Base-by-base conservation (phyloP, 1,284 basidiomycete genomes). In the Moesziomyces sp. region DNA sequence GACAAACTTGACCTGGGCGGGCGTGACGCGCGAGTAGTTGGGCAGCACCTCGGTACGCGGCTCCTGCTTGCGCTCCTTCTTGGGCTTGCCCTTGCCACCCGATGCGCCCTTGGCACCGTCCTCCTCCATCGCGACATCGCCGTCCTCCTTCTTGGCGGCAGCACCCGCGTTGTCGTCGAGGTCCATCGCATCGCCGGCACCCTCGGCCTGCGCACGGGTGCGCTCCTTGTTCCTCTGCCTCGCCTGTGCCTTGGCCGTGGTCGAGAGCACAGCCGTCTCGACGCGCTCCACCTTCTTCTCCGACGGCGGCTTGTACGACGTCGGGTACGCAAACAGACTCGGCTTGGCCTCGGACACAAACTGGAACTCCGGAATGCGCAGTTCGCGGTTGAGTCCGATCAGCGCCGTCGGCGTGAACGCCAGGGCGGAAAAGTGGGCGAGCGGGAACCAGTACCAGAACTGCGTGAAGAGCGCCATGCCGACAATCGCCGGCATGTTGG, bases 1-100 rank as follows among this genome's bases (percentile, higher is more conserved):
- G 80, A 99, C 89, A 85, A 92, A 90, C 21, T 90, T 87, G 35
- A 97, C 87, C 85, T 99, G 97, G 0, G 91, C 89, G 18, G 96
- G 93, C 0, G 92, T 94, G 19, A 98, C 93, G 53, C 97, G 91
- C 14, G 94, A 92, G 82, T 97, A 91, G 87, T 99, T 99, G 30
- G 89, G 86, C 18, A 95, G 86, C 61, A 87, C 88, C 85, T 96
- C 93, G 14, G 88, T 92, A 2, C 88, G 86, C 0, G 93, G 90
- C 81, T 98, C 95, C 19, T 73, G 73, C 83, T 91, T 91, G 79
- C 90, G 89, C 69, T 87, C 85, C 60, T 81, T 77, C 46, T 74
- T 62, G 7, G 57, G 45, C 58, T 76, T 73, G 47, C 59, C 26
- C 46, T 58, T 59, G 24, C 40, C 62, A 13, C 51, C 58, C 21